Evolutionary conservation across 257 asterid species (phyloP).

Genomic region (Forsythia viridissima): DNA sequence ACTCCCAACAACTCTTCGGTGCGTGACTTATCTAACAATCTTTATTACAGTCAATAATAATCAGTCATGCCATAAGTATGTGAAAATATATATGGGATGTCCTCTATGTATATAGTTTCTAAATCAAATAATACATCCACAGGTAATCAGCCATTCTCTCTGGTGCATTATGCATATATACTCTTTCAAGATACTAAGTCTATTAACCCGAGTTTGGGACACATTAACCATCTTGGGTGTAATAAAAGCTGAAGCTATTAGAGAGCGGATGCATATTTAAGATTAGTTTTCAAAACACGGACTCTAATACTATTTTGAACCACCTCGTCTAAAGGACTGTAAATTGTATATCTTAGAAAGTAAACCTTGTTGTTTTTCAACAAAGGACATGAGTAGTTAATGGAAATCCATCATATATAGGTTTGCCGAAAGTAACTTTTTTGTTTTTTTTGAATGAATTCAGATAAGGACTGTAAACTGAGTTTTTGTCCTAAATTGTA

Average conservation of each 20-base stretch:
- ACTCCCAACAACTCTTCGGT: constrained; percentile 54
- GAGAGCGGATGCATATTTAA: too few species aligned
- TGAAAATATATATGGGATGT: neutral
- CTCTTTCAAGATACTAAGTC: neutral
- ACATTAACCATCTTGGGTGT: too few species aligned
- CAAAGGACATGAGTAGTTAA: neutral
- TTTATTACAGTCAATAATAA: neutral
- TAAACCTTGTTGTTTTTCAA: too few species aligned
- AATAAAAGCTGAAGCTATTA: too few species aligned
- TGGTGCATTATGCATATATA: neutral
- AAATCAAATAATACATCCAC: too few species aligned
- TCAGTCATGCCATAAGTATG: constrained; percentile 14
- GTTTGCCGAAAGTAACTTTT: neutral
- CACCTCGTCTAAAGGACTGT: too few species aligned
- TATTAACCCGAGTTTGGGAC: too few species aligned
- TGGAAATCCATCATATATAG: neutral
- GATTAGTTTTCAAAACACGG: too few species aligned
- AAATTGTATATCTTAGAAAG: too few species aligned
- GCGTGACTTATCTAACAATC: constrained; percentile 27
- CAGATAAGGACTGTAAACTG: neutral
- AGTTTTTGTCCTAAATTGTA: neutral
- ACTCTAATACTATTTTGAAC: too few species aligned
- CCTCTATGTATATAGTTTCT: neutral
- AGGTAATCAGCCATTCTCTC: neutral
- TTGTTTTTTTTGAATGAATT: neutral